A percentile compares a stretch with the other conserved stretches of the same genome.
These are phyloP conservation scores for Pseudogymnoascus sp. DNA, from an alignment of 2,329 filamentous ascomycete species.

Conservation along the genomic window DNA sequence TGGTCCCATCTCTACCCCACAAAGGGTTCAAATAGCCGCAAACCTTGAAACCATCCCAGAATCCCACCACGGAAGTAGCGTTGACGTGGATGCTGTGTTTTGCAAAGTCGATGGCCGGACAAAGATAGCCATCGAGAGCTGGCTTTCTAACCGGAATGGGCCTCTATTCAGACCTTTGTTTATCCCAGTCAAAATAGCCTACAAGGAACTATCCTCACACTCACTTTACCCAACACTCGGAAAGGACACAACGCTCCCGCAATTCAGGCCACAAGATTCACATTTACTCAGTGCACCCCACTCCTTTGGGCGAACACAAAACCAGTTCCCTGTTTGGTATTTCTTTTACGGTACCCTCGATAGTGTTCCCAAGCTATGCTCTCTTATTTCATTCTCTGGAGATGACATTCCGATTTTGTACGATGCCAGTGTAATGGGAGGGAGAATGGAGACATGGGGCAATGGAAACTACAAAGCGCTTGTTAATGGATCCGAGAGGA, in stretches of 20 bases:
- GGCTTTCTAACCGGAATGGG: conserved; percentile 17
- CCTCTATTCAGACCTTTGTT: conserved; percentile 23
- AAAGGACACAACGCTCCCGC: conserved; percentile 26
- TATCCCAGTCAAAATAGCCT: conserved; percentile 23
- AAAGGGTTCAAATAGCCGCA: conserved; percentile 20
- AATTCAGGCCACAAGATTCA: conserved; percentile 19
- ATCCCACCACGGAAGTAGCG: conserved; percentile 16
- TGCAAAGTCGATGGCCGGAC: conserved; percentile 21
- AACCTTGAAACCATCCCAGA: conserved; percentile 15
- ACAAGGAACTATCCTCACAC: conserved; percentile 24
- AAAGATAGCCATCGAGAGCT: conserved; percentile 17
- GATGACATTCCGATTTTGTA: conserved; percentile 21
- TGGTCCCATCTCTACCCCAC: conserved; percentile 18
- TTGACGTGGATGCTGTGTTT: conserved; percentile 21
- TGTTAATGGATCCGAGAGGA: conserved; percentile 25
- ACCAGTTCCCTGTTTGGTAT: conserved; percentile 32
- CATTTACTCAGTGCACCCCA: not conserved
- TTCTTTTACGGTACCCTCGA: conserved; percentile 39
- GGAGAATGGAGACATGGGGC: conserved; percentile 31
- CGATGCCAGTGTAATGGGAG: conserved; percentile 29
- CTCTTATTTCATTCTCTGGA: conserved; percentile 27
- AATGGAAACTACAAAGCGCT: conserved; percentile 34
- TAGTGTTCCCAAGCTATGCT: conserved; percentile 25
- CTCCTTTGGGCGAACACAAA: conserved; percentile 15
- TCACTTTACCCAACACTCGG: conserved; percentile 23